These are phyloP conservation scores for Saccharomyces hybrid DNA, from an alignment of 1,139 yeast species.

Conservation along the genomic window DNA sequence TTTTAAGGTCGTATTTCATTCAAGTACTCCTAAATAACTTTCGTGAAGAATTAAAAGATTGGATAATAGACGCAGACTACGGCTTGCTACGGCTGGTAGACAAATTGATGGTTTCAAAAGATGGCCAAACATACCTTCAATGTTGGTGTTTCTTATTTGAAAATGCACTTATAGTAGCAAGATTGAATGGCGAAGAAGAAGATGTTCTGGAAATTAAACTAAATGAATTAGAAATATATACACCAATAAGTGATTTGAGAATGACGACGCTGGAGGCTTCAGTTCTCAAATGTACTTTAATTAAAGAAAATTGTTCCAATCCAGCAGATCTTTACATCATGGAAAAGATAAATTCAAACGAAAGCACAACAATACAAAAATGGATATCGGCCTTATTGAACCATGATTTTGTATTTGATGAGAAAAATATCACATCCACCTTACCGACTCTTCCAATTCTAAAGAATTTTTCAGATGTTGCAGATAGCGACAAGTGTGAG, in stretches of 20 bases:
- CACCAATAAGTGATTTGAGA: conserved; percentile 9
- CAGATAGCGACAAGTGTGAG: background rate
- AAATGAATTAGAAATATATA: conserved; percentile 8
- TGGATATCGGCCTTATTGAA: conserved; percentile 30
- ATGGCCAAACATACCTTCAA: conserved; percentile 10
- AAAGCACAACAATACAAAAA: conserved; percentile 9
- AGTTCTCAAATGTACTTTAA: conserved; percentile 14
- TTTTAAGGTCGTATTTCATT: conserved; percentile 24
- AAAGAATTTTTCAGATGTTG: conserved; percentile 6
- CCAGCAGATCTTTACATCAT: conserved; percentile 7
- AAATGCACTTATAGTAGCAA: conserved; percentile 17
- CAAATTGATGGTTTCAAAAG: conserved; percentile 19
- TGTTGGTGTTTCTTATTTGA: conserved; percentile 27
- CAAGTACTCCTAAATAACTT: conserved; percentile 20
- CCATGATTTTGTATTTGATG: conserved; percentile 17
- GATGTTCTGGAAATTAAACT: conserved; percentile 8
- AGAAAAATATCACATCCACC: conserved; percentile 23
- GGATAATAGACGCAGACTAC: conserved; percentile 23
- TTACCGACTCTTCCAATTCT: conserved; percentile 20
- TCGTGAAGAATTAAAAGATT: conserved; percentile 10
- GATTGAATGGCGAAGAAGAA: conserved; percentile 6
- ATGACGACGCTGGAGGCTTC: conserved; percentile 22
- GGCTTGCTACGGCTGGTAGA: conserved; percentile 29
- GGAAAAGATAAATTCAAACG: conserved; percentile 5
- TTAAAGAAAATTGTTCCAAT: conserved; percentile 1